A percentile compares a stretch with the other conserved stretches of the same genome.
Evolutionary conservation across 2,329 filamentous ascomycete genomes (phyloP).

Genomic region (Dactylellina leptospora): DNA sequence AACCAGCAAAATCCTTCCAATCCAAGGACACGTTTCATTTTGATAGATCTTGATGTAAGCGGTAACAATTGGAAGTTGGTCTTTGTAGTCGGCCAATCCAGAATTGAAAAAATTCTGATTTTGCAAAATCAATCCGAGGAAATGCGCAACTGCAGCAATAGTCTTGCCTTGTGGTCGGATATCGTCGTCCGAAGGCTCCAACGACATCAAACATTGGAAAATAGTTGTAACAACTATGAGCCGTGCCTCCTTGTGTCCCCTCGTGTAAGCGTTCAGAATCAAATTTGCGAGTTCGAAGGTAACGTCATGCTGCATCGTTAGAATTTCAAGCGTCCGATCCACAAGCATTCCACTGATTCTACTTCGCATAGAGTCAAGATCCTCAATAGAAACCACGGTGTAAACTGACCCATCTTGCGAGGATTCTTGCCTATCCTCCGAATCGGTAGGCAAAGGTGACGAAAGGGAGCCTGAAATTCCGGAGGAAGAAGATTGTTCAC

Average conservation of each 20-base stretch:
- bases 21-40: slow-evolving; percentile 89
- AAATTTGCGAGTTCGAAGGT: slow-evolving; percentile 92
- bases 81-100: slow-evolving; percentile 76
- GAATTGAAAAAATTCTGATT: slow-evolving; percentile 81
- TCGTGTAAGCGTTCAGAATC: slow-evolving; percentile 75
- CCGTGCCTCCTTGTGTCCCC: slow-evolving; percentile 69
- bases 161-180: slow-evolving; percentile 66
- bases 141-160: slow-evolving; percentile 88
- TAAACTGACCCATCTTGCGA: slow-evolving; percentile 52
- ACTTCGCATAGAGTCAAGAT: slow-evolving; percentile 78
- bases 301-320: slow-evolving; percentile 84
- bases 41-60: slow-evolving; percentile 78
- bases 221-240: slow-evolving; percentile 83
- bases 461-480: slow-evolving; percentile 28
- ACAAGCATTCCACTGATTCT: slow-evolving; percentile 80
- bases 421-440: slow-evolving; percentile 55
- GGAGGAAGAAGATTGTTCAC: slow-evolving; percentile 24
- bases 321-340: slow-evolving; percentile 87
- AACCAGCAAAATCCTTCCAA: slow-evolving; percentile 87
- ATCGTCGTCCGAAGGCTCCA: slow-evolving; percentile 70
- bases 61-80: slow-evolving; percentile 78
- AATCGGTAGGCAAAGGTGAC: slow-evolving; percentile 27
- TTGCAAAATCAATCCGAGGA: slow-evolving; percentile 86
- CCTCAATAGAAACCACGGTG: slow-evolving; percentile 72
- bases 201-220: slow-evolving; percentile 80